These are phyloP conservation scores for Handroanthus guayacan DNA, from an alignment of 257 asterid species.

Conservation along the genomic window DNA sequence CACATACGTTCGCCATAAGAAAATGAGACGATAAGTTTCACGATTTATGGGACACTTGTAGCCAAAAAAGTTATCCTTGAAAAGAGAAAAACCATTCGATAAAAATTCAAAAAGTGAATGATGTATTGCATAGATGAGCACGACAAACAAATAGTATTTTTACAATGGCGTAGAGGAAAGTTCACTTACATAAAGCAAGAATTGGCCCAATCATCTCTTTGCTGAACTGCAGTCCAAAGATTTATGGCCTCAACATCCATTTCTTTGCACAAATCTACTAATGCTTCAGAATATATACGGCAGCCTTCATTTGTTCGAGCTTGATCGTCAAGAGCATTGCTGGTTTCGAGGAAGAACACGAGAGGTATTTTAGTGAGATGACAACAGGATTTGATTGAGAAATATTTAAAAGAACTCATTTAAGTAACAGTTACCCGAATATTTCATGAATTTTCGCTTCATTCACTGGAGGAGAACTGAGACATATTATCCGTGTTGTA, in stretches of 20 bases:
- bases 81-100: too few species aligned
- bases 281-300: conserved; percentile 60
- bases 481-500: conserved; percentile 68
- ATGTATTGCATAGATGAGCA: too few species aligned
- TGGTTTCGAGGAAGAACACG: conserved; percentile 26
- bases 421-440: conserved; percentile 51
- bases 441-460: conserved; percentile 55
- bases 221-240: conserved; percentile 60
- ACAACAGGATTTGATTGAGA: conserved; percentile 8
- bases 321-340: conserved; percentile 52
- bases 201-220: conserved; percentile 53
- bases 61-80: too few species aligned
- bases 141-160: too few species aligned
- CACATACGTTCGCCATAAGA: conserved; percentile 6
- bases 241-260: conserved; percentile 58
- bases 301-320: conserved; percentile 59
- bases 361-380: not conserved
- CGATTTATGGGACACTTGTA: not conserved
- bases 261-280: conserved; percentile 58
- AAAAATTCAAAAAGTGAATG: too few species aligned
- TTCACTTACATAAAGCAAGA: conserved; percentile 58
- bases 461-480: conserved; percentile 73
- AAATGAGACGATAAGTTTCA: not conserved
- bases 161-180: not conserved
- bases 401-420: not conserved